These are phyloP conservation scores for Ceratonia siliqua DNA, from an alignment of 306 rosid species.

Conservation along the genomic window DNA sequence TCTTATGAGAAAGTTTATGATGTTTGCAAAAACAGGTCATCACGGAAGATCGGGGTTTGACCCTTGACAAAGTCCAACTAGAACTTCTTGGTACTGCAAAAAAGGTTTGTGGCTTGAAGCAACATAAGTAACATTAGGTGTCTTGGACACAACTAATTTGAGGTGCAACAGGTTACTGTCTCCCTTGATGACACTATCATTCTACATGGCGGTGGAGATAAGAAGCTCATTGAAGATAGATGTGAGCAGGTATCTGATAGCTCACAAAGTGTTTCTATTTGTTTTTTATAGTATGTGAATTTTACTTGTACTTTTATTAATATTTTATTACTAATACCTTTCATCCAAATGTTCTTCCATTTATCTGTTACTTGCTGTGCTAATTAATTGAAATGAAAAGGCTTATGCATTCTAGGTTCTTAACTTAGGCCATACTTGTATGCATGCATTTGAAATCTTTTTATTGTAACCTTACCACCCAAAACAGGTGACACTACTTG, in stretches of 20 bases:
- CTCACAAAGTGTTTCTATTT: background rate
- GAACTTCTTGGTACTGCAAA: conserved; percentile 89
- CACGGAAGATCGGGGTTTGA: conserved; percentile 73
- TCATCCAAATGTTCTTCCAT: background rate
- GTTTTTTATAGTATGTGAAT: background rate
- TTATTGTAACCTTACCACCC: background rate
- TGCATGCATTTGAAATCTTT: background rate
- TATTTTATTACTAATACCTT: background rate
- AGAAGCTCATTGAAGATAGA: conserved; percentile 90
- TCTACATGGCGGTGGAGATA: conserved; percentile 95
- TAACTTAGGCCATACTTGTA: background rate
- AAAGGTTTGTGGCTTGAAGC: conserved; percentile 59
- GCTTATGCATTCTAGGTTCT: conserved; percentile 12
- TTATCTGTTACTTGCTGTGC: background rate
- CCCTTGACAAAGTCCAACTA: conserved; percentile 75
- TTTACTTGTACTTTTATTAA: background rate
- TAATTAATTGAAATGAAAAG: conserved; percentile 3
- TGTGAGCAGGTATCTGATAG: conserved; percentile 66
- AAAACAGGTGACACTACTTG: background rate
- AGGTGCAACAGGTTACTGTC: conserved; percentile 65
- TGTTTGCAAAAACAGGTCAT: conserved; percentile 65
- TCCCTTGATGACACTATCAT: conserved; percentile 82
- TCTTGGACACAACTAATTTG: conserved; percentile 29
- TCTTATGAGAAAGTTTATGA: conserved; percentile 14
- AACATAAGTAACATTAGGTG: conserved; percentile 3